Percentiles rank a stretch among this genome's conserved stretches.
These are phyloP conservation scores for Lithohypha guttulata DNA, from an alignment of 2,329 filamentous ascomycete species.

Conservation along the genomic window DNA sequence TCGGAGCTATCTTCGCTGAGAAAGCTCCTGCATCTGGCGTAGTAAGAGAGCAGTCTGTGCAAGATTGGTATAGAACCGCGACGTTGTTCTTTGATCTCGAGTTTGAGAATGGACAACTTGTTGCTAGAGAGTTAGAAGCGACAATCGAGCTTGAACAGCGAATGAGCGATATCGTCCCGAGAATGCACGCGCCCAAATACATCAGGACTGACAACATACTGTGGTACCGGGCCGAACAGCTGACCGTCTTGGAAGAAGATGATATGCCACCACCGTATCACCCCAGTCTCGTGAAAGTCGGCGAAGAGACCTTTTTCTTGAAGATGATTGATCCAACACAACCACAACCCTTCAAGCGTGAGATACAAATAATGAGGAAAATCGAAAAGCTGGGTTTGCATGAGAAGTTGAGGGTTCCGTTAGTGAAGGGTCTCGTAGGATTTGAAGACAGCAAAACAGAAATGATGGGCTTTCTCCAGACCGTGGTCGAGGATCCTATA, in stretches of 20 bases:
- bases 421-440: conserved; percentile 6
- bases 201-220: conserved; percentile 3
- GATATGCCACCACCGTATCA: conserved; percentile 6
- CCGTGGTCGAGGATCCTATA: neutral
- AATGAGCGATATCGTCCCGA: conserved; percentile 4
- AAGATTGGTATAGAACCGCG: conserved; percentile 9
- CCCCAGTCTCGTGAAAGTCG: conserved; percentile 6
- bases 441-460: conserved; percentile 8
- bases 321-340: conserved; percentile 10
- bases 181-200: conserved; percentile 6
- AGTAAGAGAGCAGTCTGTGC: neutral
- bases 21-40: neutral
- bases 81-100: conserved; percentile 8
- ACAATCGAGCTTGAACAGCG: neutral
- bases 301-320: conserved; percentile 10
- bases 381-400: conserved; percentile 6
- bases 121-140: conserved; percentile 6
- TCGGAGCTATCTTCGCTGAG: conserved; percentile 5
- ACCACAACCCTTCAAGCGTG: conserved; percentile 10
- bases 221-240: conserved; percentile 4
- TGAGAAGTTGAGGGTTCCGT: conserved; percentile 7
- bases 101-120: neutral
- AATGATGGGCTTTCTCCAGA: conserved; percentile 11
- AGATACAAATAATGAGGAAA: conserved; percentile 11
- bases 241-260: conserved; percentile 4